Conservation (phyloP, 495 filamentous ascomycete genomes). For the Umbilicaria muhlenbergii region DNA sequence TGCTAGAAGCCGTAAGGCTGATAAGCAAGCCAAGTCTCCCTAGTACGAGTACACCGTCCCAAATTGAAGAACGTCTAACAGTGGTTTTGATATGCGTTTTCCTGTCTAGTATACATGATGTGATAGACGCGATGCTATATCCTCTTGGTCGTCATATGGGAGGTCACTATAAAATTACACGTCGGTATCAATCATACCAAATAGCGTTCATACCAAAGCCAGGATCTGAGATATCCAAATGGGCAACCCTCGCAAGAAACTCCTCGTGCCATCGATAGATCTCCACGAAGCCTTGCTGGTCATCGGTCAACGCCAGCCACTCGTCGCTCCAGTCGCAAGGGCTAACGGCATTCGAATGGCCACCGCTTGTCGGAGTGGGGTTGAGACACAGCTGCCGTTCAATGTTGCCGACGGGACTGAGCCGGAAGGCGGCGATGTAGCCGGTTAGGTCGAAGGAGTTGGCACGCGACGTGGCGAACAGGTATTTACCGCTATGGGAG, state of each 20-base stretch:
- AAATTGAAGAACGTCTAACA: too few species aligned
- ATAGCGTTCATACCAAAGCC: slow-evolving; percentile 86
- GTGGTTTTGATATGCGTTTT: too few species aligned
- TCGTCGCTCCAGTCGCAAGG: slow-evolving; percentile 71
- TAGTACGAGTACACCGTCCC: too few species aligned
- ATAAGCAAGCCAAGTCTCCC: too few species aligned
- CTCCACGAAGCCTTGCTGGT: slow-evolving; percentile 72
- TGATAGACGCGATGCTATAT: too few species aligned
- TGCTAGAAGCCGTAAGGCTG: too few species aligned
- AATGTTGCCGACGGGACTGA: slow-evolving; percentile 53
- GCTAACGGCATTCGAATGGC: slow-evolving; percentile 69
- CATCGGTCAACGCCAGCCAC: slow-evolving; percentile 72
- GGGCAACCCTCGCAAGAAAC: slow-evolving; percentile 57
- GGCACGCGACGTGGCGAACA: slow-evolving; percentile 68
- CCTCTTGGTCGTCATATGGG: background rate
- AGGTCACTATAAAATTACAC: background rate
- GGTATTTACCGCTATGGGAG: slow-evolving; percentile 46
- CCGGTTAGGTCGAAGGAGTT: slow-evolving; percentile 62
- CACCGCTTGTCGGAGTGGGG: slow-evolving; percentile 71
- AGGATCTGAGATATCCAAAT: slow-evolving; percentile 58
- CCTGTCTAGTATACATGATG: too few species aligned
- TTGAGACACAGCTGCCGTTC: slow-evolving; percentile 63
- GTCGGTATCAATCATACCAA: slow-evolving; percentile 56
- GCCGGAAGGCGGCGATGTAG: slow-evolving; percentile 63
- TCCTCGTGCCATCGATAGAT: slow-evolving; percentile 73